Evolutionary conservation across 495 filamentous ascomycete species (phyloP), one percentile per base, ranked within the genome.

Genomic region (Aspergillus heteromorphus): DNA sequence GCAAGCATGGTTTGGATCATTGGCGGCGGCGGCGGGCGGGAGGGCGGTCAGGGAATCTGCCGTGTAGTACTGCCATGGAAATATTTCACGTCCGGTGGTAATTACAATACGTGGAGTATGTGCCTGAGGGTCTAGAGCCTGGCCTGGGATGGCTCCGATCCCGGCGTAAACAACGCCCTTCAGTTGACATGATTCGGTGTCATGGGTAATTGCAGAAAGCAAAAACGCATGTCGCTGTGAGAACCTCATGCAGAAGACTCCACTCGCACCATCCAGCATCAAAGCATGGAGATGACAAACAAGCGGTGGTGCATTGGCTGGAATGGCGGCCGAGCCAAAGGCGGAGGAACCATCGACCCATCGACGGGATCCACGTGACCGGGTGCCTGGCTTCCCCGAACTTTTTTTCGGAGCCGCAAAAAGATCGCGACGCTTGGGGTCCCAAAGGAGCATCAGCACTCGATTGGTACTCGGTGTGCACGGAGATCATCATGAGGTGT

Each of bases 321-420:
- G 23, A 52, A 40, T 51, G 7, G 6, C n/a, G 50, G 21, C 49
- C 41, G 29, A 55, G 36, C 6, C 31, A 43, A 36, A 2, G 41
- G 48, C 43, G 43, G 27, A 29, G 56, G 48, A 38, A n/a, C n/a
- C n/a, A n/a, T n/a, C n/a, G n/a, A n/a, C n/a, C 61, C 49, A 59
- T 57, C 45, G 34, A 31, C 41, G 16, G 0, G 6, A 0, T 25
- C 68, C 74, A 77, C 74, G 74, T 77, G 74, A 59, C 30, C 20
- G 21, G 49, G 73, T 75, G 57, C 69, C 73, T 76, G 71, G 65
- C 60, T 67, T 74, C 67, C 68, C 72, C 68, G 66, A 74, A 72
- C 70, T 70, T 76, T 76, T 76, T 73, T 75, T 72, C 57, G 54
- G 55, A 27, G 52, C 47, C 45, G 54, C 43, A 61, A 64, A 38